Conservation (phyloP, 2,329 filamentous ascomycete species). For the Fusarium sp. region DNA sequence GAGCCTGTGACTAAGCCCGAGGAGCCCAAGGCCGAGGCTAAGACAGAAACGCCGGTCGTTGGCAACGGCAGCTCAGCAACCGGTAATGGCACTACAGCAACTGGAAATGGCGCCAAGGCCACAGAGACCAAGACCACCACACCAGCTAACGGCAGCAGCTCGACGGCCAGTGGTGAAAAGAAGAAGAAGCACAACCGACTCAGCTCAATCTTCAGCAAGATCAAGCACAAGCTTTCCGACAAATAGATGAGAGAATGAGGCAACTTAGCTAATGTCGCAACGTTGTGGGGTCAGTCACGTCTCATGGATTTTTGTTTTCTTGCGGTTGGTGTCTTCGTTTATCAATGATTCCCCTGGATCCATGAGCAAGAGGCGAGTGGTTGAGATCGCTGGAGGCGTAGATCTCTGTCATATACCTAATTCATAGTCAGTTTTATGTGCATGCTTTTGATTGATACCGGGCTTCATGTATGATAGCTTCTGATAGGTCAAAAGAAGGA, state of each 20-base stretch:
- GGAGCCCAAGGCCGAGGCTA: slow-evolving; percentile 16
- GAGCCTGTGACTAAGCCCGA: slow-evolving; percentile 7
- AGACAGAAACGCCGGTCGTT: slow-evolving; percentile 28
- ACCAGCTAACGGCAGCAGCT: slow-evolving; percentile 26
- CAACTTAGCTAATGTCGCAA: slow-evolving; percentile 42
- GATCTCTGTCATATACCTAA: slow-evolving; percentile 51
- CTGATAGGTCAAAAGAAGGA: slow-evolving; percentile 25
- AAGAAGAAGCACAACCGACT: slow-evolving; percentile 77
- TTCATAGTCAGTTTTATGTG: slow-evolving; percentile 47
- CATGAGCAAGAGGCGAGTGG: slow-evolving; percentile 47
- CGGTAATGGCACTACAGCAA: slow-evolving; percentile 31
- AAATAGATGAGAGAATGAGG: slow-evolving; percentile 40
- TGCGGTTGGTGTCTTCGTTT: slow-evolving; percentile 51
- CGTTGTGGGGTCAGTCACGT: slow-evolving; percentile 40
- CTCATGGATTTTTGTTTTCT: slow-evolving; percentile 42
- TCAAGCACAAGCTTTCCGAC: slow-evolving; percentile 59
- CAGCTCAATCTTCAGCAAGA: slow-evolving; percentile 70
- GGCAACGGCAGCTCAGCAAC: slow-evolving; percentile 36
- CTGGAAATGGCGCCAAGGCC: slow-evolving; percentile 36
- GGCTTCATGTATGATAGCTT: slow-evolving; percentile 39
- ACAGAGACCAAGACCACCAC: slow-evolving; percentile 38
- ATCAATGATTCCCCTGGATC: slow-evolving; percentile 55
- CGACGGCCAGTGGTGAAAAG: slow-evolving; percentile 56
- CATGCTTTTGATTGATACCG: slow-evolving; percentile 41
- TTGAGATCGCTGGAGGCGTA: slow-evolving; percentile 44